These are phyloP conservation scores for Zygosaccharomyces bailii DNA, from an alignment of 805 yeast genomes.

Conservation along the genomic window DNA sequence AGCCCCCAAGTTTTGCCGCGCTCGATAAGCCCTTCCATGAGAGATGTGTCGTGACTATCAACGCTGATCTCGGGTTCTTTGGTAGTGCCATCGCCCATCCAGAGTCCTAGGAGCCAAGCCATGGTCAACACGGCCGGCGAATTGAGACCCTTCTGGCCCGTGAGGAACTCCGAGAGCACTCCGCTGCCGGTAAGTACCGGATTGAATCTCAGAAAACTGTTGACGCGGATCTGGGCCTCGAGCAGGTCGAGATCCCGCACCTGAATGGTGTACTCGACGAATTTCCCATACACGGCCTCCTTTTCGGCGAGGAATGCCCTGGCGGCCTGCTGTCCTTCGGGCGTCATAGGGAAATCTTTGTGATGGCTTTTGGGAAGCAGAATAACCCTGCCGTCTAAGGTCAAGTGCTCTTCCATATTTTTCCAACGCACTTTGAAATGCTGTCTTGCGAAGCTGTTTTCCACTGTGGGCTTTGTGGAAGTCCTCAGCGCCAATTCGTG, in stretches of 20 bases:
- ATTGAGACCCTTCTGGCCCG: conserved; percentile 24
- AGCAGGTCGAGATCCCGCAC: conserved; percentile 38
- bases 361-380: conserved; percentile 26
- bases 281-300: conserved; percentile 25
- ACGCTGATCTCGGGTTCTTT: conserved; percentile 32
- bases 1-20: conserved; percentile 30
- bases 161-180: conserved; percentile 32
- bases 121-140: conserved; percentile 27
- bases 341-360: conserved; percentile 25
- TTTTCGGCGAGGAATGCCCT: conserved; percentile 28
- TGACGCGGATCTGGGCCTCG: conserved; percentile 29
- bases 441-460: conserved; percentile 21
- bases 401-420: conserved; percentile 19
- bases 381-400: conserved; percentile 25
- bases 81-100: conserved; percentile 40
- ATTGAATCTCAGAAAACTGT: conserved; percentile 35
- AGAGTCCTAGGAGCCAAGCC: conserved; percentile 43
- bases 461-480: conserved; percentile 21
- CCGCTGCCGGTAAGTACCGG: conserved; percentile 40
- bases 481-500: conserved; percentile 23
- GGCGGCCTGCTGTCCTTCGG: conserved; percentile 28
- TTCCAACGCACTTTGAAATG: conserved; percentile 22
- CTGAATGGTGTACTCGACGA: conserved; percentile 41
- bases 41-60: conserved; percentile 28
- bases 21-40: conserved; percentile 29